These are phyloP conservation scores for Entamoeba invadens DNA, from an alignment of 208 protist genomes.

Conservation along the genomic window DNA sequence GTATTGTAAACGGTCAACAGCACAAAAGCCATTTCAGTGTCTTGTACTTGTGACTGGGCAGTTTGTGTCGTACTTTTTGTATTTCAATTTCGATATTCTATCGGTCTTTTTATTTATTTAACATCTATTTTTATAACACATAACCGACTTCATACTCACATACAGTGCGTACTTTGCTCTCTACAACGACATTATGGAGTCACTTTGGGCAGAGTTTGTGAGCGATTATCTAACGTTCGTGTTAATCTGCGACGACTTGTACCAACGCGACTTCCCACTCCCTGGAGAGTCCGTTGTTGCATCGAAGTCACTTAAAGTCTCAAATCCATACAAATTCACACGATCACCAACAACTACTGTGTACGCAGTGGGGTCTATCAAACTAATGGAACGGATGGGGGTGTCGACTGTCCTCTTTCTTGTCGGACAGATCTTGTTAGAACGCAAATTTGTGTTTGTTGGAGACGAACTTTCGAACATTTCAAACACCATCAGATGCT, in stretches of 20 bases:
- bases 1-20: neutral
- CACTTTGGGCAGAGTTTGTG: neutral
- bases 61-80: too few species aligned
- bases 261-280: neutral
- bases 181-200: neutral
- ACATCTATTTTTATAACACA: neutral
- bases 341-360: neutral
- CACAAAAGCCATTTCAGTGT: neutral
- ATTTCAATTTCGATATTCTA: too few species aligned
- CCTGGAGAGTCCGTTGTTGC: neutral
- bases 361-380: neutral
- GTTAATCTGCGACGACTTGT: neutral
- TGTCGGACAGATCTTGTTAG: neutral
- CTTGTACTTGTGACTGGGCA: neutral
- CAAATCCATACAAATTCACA: neutral
- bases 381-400: neutral
- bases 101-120: too few species aligned
- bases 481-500: neutral
- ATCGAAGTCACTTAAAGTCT: neutral
- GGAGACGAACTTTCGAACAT: neutral
- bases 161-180: neutral
- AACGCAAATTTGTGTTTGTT: neutral
- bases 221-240: neutral
- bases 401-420: neutral
- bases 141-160: neutral